Evolutionary conservation across 495 filamentous ascomycete genomes (phyloP).

Genomic region (Neurospora cerealis): DNA sequence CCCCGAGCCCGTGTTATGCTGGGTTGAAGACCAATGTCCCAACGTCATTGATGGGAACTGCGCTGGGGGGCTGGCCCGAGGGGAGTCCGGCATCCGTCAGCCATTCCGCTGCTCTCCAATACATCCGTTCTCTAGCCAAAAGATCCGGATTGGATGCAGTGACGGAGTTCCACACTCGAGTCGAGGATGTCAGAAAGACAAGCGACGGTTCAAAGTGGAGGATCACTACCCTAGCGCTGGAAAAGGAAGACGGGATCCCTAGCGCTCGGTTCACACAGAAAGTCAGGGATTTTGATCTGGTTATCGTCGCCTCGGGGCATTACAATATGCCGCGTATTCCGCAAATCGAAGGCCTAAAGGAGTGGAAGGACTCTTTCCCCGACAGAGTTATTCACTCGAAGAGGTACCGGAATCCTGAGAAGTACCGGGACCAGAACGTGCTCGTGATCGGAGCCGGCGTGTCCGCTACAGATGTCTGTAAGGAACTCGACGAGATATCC

Average conservation of each 20-base stretch:
- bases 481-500: slow-evolving; percentile 42
- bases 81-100: slow-evolving; percentile 47
- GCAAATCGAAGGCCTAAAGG: slow-evolving; percentile 41
- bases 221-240: slow-evolving; percentile 31
- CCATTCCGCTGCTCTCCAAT: slow-evolving; percentile 44
- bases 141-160: slow-evolving; percentile 38
- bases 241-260: slow-evolving; percentile 11
- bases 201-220: slow-evolving; percentile 36
- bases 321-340: slow-evolving; percentile 49
- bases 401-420: slow-evolving; percentile 43
- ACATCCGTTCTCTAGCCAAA: slow-evolving; percentile 47
- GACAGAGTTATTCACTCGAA: slow-evolving; percentile 49
- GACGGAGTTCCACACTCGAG: slow-evolving; percentile 46
- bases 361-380: slow-evolving; percentile 44
- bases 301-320: slow-evolving; percentile 50
- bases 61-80: slow-evolving; percentile 49
- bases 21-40: slow-evolving; percentile 58
- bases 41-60: slow-evolving; percentile 48
- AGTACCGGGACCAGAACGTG: slow-evolving; percentile 39
- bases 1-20: slow-evolving; percentile 42
- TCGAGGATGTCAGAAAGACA: slow-evolving; percentile 42
- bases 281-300: slow-evolving; percentile 40
- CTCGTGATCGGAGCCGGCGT: slow-evolving; percentile 52
- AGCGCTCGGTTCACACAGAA: slow-evolving; percentile 3
- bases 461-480: slow-evolving; percentile 50